Evolutionary conservation across 352 stramenopile genomes (phyloP), one percentile per base, ranked within the genome.

Genomic region (Globisporangium okanoganense): DNA sequence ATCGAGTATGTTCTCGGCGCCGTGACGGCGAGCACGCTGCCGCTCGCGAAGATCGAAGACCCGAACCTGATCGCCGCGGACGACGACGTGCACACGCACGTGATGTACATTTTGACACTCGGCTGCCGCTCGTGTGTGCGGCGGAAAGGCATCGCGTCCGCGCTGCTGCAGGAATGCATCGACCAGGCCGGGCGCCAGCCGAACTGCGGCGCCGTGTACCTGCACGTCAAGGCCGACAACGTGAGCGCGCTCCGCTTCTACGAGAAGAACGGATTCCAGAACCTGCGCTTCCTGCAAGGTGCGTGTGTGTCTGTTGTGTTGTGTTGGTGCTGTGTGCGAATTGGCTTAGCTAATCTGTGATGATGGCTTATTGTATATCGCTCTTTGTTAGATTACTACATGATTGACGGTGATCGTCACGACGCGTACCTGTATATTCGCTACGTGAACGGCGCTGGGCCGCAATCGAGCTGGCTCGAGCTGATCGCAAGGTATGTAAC

Each of bases 41-140:
- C 75, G 27, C 87, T 83, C n/a, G 77, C 65, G 64, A 87, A 76
- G 55, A 75, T 84, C 58, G 87, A 88, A 49, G 83, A 79, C 73
- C 78, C 71, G 38, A 66, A 79, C 7, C 64, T 87, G 61, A 73
- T 90, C 54, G 72, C 88, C 13, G 64, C 61, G 0, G 72, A 78
- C 56, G 71, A 88, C 67, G 58, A 66, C 78, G 71, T 65, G 16
- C 79, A 97, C 69, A 88, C 76, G 2, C 76, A 84, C 58, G 83
- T 98, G 58, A 98, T 98, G 85, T 99, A 99, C 73, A 98, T 99
- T 53, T 90, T 99, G 60, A 99, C 96, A 31, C 75, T 99, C 14
- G 95, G 95, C 5, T 96, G 87, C 2, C 73, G 76, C n/a, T 60
- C 73, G 1, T 78, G 86, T 16, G 96, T 96, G 63, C 81, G 96